phyloP scores from a whole-genome alignment of 2,329 filamentous ascomycete genomes.

The Curvularia sp. region DNA sequence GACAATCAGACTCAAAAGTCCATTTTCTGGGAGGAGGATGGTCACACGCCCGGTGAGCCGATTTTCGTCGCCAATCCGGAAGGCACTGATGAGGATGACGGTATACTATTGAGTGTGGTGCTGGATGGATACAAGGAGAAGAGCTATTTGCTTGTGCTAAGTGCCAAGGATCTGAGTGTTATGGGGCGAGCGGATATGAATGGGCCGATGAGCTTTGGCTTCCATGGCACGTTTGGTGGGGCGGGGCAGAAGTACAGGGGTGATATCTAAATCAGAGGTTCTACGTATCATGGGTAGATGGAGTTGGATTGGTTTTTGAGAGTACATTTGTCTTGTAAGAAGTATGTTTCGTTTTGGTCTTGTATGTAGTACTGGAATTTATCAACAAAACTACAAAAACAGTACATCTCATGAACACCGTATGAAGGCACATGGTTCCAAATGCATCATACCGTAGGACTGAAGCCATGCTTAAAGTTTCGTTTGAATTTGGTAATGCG shows the following conservation, averaged over 20 bases:
- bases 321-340: background rate
- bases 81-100: constrained; percentile 65
- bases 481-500: no score
- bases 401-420: no score
- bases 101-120: constrained; percentile 67
- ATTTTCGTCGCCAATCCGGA: constrained; percentile 68
- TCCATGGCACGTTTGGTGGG: constrained; percentile 66
- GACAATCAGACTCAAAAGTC: constrained; percentile 63
- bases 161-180: constrained; percentile 69
- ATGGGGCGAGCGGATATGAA: constrained; percentile 68
- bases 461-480: no score
- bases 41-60: constrained; percentile 72
- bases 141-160: constrained; percentile 71
- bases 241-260: constrained; percentile 15
- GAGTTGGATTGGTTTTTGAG: background rate
- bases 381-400: no score
- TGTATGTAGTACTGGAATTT: no score
- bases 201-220: constrained; percentile 67
- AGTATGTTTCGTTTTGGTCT: no score
- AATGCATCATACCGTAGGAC: no score
- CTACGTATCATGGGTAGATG: background rate
- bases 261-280: constrained; percentile 16
- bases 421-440: no score
- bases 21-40: constrained; percentile 64
- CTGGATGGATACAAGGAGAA: constrained; percentile 65